Evolutionary conservation across 257 asterid species (phyloP).

Genomic region (Lycium ferocissimum): DNA sequence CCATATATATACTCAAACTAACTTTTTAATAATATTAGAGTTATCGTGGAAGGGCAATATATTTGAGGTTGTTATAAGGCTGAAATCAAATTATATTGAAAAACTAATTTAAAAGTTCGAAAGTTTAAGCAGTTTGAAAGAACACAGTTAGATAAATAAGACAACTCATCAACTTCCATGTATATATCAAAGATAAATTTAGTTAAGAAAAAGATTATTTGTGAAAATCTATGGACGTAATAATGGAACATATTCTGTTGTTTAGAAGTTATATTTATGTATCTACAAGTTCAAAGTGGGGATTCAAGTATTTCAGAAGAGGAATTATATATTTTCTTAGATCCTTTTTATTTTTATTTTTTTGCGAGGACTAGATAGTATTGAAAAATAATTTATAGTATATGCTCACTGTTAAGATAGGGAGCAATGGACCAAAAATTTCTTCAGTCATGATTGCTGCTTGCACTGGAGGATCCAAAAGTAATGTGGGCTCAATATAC

Average conservation of each 20-base stretch:
- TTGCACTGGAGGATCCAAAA: slow-evolving; percentile 74
- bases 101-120: no score
- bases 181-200: no score
- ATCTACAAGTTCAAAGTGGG: neutral
- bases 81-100: no score
- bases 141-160: no score
- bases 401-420: slow-evolving; percentile 67
- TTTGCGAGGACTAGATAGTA: neutral
- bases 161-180: no score
- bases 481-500: slow-evolving; percentile 72
- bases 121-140: no score
- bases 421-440: slow-evolving; percentile 84
- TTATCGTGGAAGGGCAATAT: neutral
- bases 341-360: neutral
- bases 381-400: neutral
- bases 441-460: slow-evolving; percentile 79
- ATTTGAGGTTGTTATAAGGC: no score
- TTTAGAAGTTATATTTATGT: no score
- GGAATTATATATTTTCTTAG: neutral
- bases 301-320: neutral
- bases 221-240: no score
- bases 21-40: neutral
- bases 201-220: no score
- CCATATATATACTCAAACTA: neutral
- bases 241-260: no score